Evolutionary conservation across 2,329 filamentous ascomycete genomes (phyloP).

Genomic region (Xylariaceae sp.): DNA sequence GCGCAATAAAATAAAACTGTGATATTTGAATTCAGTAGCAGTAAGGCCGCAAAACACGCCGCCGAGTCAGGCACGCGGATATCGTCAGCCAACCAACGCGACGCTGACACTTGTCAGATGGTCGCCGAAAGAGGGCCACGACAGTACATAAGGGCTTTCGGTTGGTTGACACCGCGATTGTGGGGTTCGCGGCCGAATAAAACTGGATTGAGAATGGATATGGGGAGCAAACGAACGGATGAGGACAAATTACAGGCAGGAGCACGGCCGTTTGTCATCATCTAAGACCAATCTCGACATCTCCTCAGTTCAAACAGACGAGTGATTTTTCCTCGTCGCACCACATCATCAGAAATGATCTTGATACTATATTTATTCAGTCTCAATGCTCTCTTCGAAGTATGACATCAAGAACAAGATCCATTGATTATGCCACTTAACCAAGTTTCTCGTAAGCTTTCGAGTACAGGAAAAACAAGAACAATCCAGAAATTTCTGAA

Average conservation of each 20-base stretch:
- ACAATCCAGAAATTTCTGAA: too few relatives aligned
- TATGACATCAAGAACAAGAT: neutral
- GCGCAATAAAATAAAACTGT: too few relatives aligned
- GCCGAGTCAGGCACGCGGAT: constrained; percentile 1
- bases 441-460: neutral
- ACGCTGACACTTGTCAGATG: constrained; percentile 22
- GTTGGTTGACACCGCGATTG: constrained; percentile 11
- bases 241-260: too few relatives aligned
- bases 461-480: too few relatives aligned
- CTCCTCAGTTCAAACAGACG: neutral
- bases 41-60: constrained; percentile 12
- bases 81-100: constrained; percentile 18
- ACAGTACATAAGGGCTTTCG: constrained; percentile 18
- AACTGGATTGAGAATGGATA: too few relatives aligned
- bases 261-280: neutral
- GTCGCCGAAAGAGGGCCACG: constrained; percentile 2
- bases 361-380: neutral
- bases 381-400: neutral
- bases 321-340: neutral
- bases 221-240: too few relatives aligned
- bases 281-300: too few relatives aligned
- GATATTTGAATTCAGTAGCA: too few relatives aligned
- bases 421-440: neutral
- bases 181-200: too few relatives aligned
- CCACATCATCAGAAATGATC: neutral